A percentile compares a stretch with the other conserved stretches of the same genome.
These are phyloP conservation scores for Nigrograna mackinnonii DNA, from an alignment of 2,329 filamentous ascomycete species.

Conservation along the genomic window DNA sequence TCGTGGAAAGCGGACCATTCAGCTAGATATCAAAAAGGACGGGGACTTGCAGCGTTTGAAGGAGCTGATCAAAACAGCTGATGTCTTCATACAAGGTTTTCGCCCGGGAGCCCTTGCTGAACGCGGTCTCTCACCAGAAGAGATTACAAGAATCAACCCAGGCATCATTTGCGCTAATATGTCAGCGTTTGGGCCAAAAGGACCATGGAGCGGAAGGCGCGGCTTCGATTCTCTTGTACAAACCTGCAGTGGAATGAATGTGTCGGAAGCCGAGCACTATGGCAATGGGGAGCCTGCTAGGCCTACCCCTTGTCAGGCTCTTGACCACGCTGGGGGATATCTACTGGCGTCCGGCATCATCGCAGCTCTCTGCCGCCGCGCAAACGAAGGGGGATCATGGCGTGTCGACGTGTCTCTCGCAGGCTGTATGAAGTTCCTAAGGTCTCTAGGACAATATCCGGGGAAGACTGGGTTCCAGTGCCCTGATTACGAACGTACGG, in stretches of 20 bases:
- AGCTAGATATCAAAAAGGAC: constrained; percentile 51
- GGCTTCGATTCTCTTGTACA: constrained; percentile 63
- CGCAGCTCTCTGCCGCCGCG: constrained; percentile 55
- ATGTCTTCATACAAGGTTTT: constrained; percentile 60
- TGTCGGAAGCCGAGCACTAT: constrained; percentile 56
- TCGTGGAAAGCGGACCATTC: constrained; percentile 51
- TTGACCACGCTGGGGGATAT: constrained; percentile 61
- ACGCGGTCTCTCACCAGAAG: constrained; percentile 45
- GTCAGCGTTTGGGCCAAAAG: constrained; percentile 55
- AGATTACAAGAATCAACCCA: constrained; percentile 45
- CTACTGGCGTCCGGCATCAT: constrained; percentile 58
- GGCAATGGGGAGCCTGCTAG: constrained; percentile 45
- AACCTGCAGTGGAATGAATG: constrained; percentile 59
- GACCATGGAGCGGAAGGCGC: constrained; percentile 51
- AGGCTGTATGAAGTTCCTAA: constrained; percentile 59
- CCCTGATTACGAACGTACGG: constrained; percentile 31
- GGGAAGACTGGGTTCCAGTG: constrained; percentile 49
- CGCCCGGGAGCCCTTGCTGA: constrained; percentile 52
- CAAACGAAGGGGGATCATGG: constrained; percentile 52
- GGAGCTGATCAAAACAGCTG: constrained; percentile 51
- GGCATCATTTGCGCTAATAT: constrained; percentile 56
- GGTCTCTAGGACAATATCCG: constrained; percentile 57
- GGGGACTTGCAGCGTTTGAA: constrained; percentile 45
- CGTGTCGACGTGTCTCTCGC: constrained; percentile 59
- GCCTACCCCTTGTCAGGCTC: constrained; percentile 56